Evolutionary conservation across 192 early-diverging fungal species (phyloP).

Genomic region (Pilobolus umbonatus): DNA sequence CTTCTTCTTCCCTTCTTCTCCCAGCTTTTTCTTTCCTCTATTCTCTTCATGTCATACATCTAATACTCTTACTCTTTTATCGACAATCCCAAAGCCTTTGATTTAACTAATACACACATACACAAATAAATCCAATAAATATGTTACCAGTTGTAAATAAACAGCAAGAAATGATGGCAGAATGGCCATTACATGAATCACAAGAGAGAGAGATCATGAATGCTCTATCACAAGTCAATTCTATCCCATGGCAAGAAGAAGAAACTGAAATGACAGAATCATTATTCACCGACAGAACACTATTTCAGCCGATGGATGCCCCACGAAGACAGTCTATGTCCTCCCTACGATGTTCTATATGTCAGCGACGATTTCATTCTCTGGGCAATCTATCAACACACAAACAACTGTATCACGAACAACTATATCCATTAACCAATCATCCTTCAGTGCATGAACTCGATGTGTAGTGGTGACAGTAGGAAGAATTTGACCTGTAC

Average conservation of each 20-base stretch:
- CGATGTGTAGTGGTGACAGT: neutral
- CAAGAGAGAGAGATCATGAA: conserved; percentile 1
- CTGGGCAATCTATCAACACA: conserved; percentile 14
- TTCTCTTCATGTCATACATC: neutral
- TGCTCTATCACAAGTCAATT: conserved; percentile 5
- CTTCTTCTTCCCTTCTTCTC: neutral
- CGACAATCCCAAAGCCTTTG: too few relatives aligned
- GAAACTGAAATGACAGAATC: neutral
- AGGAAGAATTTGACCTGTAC: neutral
- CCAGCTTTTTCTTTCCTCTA: neutral
- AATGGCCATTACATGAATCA: conserved; percentile 10
- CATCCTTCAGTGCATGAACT: neutral
- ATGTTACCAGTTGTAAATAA: too few relatives aligned
- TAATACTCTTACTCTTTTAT: neutral
- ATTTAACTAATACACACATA: too few relatives aligned
- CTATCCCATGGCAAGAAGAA: conserved; percentile 2
- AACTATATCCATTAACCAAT: neutral
- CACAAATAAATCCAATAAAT: too few relatives aligned
- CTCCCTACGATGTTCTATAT: conserved; percentile 10
- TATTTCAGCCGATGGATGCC: neutral
- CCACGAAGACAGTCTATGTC: neutral
- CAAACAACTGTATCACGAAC: conserved; percentile 14
- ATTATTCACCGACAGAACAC: conserved; percentile 5
- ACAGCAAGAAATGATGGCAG: neutral
- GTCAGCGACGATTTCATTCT: conserved; percentile 19